These are phyloP conservation scores for Zygosaccharomyces pseudobailii DNA, from an alignment of 1,139 yeast genomes.

Conservation along the genomic window DNA sequence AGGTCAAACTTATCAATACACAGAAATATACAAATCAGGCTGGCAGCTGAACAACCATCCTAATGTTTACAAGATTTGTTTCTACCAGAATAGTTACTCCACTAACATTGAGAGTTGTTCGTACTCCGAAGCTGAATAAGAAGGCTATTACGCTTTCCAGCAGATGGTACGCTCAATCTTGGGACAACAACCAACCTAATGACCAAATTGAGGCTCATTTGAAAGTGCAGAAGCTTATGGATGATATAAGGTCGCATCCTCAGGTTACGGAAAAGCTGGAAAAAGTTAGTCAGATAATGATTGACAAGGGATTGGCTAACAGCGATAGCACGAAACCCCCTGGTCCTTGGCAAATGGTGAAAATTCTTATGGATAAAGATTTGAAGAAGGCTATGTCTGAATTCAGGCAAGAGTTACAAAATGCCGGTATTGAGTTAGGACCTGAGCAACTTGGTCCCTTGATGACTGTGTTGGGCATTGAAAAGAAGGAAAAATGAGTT, in stretches of 20 bases:
- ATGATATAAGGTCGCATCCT: conserved; percentile 24
- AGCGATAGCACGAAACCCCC: conserved; percentile 18
- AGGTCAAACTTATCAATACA: too few species aligned
- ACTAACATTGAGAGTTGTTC: neutral
- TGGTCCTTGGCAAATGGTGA: conserved; percentile 27
- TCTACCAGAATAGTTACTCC: neutral
- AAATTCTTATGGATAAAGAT: conserved; percentile 26
- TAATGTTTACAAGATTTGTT: neutral
- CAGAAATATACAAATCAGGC: too few species aligned
- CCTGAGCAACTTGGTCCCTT: conserved; percentile 28
- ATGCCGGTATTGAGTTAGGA: conserved; percentile 24
- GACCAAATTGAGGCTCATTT: conserved; percentile 23
- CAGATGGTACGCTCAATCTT: conserved; percentile 25
- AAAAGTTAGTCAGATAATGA: conserved; percentile 20
- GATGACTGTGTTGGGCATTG: conserved; percentile 28
- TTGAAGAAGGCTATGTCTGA: conserved; percentile 24
- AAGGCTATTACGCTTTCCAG: neutral
- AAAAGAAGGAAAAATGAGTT: conserved; percentile 14
- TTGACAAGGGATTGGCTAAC: conserved; percentile 20
- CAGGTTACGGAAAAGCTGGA: conserved; percentile 21
- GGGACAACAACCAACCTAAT: conserved; percentile 23
- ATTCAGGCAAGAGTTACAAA: conserved; percentile 23
- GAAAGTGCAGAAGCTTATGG: conserved; percentile 24
- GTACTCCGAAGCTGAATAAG: neutral
- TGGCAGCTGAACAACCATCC: neutral